Evolutionary conservation across 1,284 basidiomycete species (phyloP), one percentile per base, ranked within the genome.

Genomic region (Blastosporella zonata): DNA sequence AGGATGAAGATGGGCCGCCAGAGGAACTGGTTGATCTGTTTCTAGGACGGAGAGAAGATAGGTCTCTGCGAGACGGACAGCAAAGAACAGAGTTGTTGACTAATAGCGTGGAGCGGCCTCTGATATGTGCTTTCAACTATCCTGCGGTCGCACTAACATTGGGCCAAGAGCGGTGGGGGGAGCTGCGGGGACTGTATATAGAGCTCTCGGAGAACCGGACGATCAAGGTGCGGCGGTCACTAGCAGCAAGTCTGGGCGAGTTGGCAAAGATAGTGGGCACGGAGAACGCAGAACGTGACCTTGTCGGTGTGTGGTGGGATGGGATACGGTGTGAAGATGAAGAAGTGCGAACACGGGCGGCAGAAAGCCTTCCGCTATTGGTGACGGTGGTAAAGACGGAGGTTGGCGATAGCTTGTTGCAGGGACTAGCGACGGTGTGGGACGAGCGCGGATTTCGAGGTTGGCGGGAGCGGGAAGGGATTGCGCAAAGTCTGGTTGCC

Each of bases 71-170:
- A 31, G 66, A 71, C 45, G 70, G 66, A 15, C 63, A 68, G 53
- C 69, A 49, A 44, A 42, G 47, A 15, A 50, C 74, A 49, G 72
- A 75, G 48, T 64, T 67, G 25, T 77, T 80, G 59, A 74, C 69
- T 55, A 67, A 69, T 17, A 77, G 82, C 55, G 79, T 84, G 0
- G 84, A 90, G 47, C 83, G 93, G 35, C 84, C 91, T 8, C 73
- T 95, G 13, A 87, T 97, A 23, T 90, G 92, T 57, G 93, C 93
- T 6, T 98, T 95, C 75, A 98, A 97, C 67, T 87, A 92, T 60
- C 96, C 95, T 15, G 95, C 95, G 9, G 91, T 98, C 1, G 82
- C 85, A 9, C 75, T 95, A 6, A 93, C 94, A 0, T 73, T 97
- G 13, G 95, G 95, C 4, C 68, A 73, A 4, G 66, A 68, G 2